These are phyloP conservation scores for Trametes cinnabarina DNA, from an alignment of 768 basidiomycete genomes.

Conservation along the genomic window DNA sequence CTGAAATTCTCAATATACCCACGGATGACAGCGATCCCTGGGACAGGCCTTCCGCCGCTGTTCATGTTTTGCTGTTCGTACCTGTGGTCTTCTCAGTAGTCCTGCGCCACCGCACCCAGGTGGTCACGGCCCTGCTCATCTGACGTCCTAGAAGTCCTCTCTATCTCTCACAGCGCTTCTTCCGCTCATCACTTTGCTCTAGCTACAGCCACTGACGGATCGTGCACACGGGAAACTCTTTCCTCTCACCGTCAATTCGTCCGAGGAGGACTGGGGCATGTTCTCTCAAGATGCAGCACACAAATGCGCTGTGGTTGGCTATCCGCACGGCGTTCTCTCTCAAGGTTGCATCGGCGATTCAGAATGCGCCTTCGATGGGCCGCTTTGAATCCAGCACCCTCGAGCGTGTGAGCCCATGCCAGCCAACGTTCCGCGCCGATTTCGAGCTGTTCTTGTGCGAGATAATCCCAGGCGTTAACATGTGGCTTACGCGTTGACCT, in stretches of 20 bases:
- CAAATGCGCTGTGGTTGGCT: too few species aligned
- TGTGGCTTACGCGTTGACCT: too few species aligned
- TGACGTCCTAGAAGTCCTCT: not conserved
- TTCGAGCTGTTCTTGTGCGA: constrained; percentile 1
- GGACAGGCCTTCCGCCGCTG: too few species aligned
- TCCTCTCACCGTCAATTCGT: not conserved
- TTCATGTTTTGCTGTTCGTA: not conserved
- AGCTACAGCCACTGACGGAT: not conserved
- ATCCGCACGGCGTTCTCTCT: not conserved
- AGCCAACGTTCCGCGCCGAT: not conserved
- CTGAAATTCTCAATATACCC: too few species aligned
- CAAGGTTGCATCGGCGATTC: not conserved
- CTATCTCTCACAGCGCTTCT: constrained; percentile 2
- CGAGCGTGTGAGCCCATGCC: not conserved
- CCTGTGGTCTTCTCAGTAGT: not conserved
- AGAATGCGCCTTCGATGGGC: not conserved
- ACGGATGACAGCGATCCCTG: too few species aligned
- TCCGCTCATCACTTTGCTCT: not conserved
- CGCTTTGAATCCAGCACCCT: not conserved
- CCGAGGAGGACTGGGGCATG: too few species aligned
- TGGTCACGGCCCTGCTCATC: constrained; percentile 1
- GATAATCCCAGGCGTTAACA: not conserved
- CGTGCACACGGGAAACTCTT: not conserved
- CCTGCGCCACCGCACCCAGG: not conserved
- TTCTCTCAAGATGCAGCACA: too few species aligned